Evolutionary conservation across 768 basidiomycete species (phyloP).

Genomic region (Paxillus involutus): DNA sequence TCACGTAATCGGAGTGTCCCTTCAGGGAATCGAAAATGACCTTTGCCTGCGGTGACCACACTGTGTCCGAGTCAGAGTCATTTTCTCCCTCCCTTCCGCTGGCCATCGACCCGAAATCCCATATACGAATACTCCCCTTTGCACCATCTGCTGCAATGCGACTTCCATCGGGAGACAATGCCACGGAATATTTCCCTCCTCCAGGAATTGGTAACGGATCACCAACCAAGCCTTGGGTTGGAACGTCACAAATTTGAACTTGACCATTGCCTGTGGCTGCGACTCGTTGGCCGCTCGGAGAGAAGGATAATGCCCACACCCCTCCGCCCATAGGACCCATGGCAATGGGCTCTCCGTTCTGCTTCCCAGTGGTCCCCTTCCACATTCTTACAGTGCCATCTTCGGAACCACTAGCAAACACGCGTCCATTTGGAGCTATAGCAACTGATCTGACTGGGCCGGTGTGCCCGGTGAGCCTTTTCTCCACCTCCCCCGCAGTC

Average conservation of each 20-base stretch:
- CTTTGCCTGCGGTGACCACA: background rate
- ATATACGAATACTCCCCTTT: background rate
- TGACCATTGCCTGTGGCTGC: background rate
- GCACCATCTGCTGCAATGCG: background rate
- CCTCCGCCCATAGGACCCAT: background rate
- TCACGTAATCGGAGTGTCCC: background rate
- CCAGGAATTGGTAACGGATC: background rate
- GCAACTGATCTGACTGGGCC: background rate
- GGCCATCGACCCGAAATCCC: too few relatives aligned
- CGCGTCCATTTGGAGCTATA: background rate
- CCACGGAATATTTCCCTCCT: background rate
- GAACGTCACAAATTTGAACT: background rate
- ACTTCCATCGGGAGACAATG: background rate
- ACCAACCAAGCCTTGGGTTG: background rate
- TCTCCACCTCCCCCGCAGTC: background rate
- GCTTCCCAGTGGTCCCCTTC: background rate
- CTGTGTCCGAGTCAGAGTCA: too few relatives aligned
- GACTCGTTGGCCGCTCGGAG: background rate
- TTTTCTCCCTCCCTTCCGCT: too few relatives aligned
- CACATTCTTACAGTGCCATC: background rate
- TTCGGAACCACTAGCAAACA: background rate
- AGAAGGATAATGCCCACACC: too few relatives aligned
- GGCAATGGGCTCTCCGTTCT: background rate
- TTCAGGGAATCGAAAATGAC: background rate
- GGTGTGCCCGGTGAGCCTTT: background rate